These are phyloP conservation scores for Fusarium buxicola DNA, from an alignment of 2,329 filamentous ascomycete species.

Conservation along the genomic window DNA sequence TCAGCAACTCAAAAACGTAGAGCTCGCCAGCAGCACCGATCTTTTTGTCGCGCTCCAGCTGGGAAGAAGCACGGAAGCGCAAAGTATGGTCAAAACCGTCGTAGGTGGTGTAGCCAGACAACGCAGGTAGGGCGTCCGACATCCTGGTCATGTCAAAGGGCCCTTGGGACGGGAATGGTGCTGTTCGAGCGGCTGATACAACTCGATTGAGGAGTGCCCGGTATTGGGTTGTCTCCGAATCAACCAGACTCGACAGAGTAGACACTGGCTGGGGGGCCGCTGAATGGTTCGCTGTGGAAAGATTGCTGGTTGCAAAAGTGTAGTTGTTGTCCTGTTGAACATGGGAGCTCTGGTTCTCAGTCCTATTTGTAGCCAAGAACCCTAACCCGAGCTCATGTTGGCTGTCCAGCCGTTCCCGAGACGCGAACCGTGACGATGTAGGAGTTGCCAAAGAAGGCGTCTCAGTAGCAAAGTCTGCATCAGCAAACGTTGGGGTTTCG, in stretches of 20 bases:
- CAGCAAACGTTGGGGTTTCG: no score
- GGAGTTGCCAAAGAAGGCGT: no score
- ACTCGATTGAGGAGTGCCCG: not conserved
- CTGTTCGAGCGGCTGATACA: not conserved
- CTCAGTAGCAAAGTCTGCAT: no score
- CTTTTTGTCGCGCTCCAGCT: not conserved
- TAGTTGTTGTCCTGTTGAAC: no score
- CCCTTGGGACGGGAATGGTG: not conserved
- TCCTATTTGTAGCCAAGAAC: no score
- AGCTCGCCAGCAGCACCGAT: not conserved
- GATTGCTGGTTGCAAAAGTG: no score
- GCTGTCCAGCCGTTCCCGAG: no score
- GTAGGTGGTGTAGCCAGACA: not conserved
- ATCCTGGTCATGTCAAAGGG: not conserved
- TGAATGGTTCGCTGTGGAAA: no score
- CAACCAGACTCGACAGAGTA: not conserved
- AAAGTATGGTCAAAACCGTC: not conserved
- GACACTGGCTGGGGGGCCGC: not conserved
- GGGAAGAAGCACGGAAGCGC: not conserved
- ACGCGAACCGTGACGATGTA: no score
- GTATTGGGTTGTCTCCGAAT: not conserved
- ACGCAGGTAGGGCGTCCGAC: not conserved
- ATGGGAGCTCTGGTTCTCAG: no score
- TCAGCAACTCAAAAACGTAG: conserved; percentile 57
- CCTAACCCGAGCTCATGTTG: no score